A percentile compares a stretch with the other conserved stretches of the same genome.
Conservation (phyloP, 176 grass and related monocot species). For the Leersia perrieri region DNA sequence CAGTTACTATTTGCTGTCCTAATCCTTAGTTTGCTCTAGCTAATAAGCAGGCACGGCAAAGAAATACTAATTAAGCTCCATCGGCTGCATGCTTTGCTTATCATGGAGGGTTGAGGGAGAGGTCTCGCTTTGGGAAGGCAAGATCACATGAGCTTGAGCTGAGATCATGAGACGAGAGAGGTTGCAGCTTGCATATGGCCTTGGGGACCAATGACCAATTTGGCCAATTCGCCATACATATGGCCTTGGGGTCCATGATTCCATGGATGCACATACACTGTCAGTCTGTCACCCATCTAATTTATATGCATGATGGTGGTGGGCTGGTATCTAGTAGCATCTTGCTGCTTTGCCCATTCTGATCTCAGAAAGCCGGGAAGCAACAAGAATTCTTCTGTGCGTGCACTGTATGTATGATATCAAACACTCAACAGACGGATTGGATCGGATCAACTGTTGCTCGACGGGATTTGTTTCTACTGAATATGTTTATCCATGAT, state of each 20-base stretch:
- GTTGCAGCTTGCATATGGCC: not conserved
- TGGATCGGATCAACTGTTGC: not conserved
- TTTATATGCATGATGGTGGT: not conserved
- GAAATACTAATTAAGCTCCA: not conserved
- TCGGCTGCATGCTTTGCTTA: not conserved
- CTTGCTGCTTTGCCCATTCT: slow-evolving; percentile 4
- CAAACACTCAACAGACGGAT: not conserved
- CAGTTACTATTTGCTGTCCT: slow-evolving; percentile 3
- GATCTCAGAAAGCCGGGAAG: not conserved
- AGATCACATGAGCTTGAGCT: slow-evolving; percentile 9
- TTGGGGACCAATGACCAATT: slow-evolving; percentile 22
- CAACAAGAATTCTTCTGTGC: slow-evolving; percentile 2
- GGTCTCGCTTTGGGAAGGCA: slow-evolving; percentile 10
- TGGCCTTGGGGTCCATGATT: not conserved
- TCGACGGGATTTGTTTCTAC: not conserved
- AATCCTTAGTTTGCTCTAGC: not conserved
- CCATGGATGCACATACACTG: not conserved
- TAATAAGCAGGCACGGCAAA: not conserved
- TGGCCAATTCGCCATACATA: not conserved
- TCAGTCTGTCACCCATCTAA: slow-evolving; percentile 25
- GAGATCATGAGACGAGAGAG: slow-evolving; percentile 4
- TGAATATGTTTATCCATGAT: not conserved
- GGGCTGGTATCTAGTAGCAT: not conserved
- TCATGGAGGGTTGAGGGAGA: not conserved
- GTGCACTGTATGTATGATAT: not conserved